These are phyloP conservation scores for Cercospora sp. DNA, from an alignment of 2,329 filamentous ascomycete genomes.

Conservation along the genomic window DNA sequence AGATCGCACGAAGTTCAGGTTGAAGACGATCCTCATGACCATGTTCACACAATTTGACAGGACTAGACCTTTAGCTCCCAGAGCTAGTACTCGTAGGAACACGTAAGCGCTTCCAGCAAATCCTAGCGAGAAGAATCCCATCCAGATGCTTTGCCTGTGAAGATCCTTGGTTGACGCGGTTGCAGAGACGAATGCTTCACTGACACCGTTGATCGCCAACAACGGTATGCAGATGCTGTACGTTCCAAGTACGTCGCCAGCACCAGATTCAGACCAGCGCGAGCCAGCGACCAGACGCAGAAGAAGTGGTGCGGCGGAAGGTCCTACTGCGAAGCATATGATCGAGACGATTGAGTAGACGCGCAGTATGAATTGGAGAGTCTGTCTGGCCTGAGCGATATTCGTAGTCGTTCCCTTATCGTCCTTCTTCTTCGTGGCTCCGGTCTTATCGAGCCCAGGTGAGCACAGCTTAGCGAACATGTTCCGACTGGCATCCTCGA, in stretches of 20 bases:
- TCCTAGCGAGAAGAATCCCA: conserved; percentile 74
- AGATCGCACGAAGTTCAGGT: conserved; percentile 65
- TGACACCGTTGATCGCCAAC: conserved; percentile 85
- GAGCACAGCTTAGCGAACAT: conserved; percentile 81
- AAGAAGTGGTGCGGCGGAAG: conserved; percentile 70
- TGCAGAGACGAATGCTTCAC: conserved; percentile 88
- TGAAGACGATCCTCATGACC: conserved; percentile 80
- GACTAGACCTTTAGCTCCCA: conserved; percentile 80
- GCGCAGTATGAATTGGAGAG: conserved; percentile 65
- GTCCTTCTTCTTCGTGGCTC: conserved; percentile 6
- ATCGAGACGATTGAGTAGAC: conserved; percentile 74
- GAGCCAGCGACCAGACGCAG: conserved; percentile 74
- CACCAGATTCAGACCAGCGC: conserved; percentile 72
- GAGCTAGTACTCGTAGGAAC: conserved; percentile 65
- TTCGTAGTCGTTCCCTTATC: conserved; percentile 4
- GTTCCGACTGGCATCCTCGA: conserved; percentile 89
- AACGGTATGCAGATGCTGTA: conserved; percentile 96
- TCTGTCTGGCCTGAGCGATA: conserved; percentile 46
- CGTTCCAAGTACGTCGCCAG: conserved; percentile 68
- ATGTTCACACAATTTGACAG: conserved; percentile 89
- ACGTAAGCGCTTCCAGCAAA: conserved; percentile 75
- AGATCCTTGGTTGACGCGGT: conserved; percentile 76
- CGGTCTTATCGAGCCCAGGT: conserved; percentile 44
- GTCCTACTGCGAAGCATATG: conserved; percentile 68
- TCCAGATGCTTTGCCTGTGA: conserved; percentile 75